Conservation (phyloP, 306 rosid species). For the Carpinus fangiana region DNA sequence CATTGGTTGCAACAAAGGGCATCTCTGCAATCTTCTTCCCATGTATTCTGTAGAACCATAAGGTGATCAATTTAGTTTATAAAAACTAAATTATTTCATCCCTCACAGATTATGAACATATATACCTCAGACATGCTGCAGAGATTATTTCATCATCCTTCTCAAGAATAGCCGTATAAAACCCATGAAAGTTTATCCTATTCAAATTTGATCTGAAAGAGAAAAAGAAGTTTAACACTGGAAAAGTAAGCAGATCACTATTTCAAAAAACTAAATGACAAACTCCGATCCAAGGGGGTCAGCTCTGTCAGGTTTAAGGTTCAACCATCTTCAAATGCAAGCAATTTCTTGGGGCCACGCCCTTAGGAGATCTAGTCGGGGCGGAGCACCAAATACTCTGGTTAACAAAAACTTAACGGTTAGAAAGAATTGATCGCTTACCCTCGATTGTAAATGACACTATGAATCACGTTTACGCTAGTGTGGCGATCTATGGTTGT, state of each 20-base stretch:
- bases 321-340: too few relatives aligned
- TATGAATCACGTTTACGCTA: slow-evolving; percentile 22
- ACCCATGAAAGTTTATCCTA: slow-evolving; percentile 37
- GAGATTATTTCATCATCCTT: slow-evolving; percentile 34
- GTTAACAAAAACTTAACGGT: too few relatives aligned
- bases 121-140: slow-evolving; percentile 46
- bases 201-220: slow-evolving; percentile 31
- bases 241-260: neutral
- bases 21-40: slow-evolving; percentile 38
- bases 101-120: neutral
- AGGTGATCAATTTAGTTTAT: neutral
- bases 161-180: slow-evolving; percentile 42
- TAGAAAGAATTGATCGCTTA: slow-evolving; percentile 12
- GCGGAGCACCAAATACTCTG: too few relatives aligned
- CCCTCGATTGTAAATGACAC: slow-evolving; percentile 30
- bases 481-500: slow-evolving; percentile 26
- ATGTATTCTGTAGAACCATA: slow-evolving; percentile 29
- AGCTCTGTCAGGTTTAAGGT: too few relatives aligned
- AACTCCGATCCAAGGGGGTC: too few relatives aligned
- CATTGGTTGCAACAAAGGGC: slow-evolving; percentile 39
- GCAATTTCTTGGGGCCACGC: too few relatives aligned
- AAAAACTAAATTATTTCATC: neutral
- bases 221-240: neutral
- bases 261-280: too few relatives aligned
- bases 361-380: too few relatives aligned